phyloP scores from a whole-genome alignment of 805 yeast species.

The Metschnikowia noctiluminum region DNA sequence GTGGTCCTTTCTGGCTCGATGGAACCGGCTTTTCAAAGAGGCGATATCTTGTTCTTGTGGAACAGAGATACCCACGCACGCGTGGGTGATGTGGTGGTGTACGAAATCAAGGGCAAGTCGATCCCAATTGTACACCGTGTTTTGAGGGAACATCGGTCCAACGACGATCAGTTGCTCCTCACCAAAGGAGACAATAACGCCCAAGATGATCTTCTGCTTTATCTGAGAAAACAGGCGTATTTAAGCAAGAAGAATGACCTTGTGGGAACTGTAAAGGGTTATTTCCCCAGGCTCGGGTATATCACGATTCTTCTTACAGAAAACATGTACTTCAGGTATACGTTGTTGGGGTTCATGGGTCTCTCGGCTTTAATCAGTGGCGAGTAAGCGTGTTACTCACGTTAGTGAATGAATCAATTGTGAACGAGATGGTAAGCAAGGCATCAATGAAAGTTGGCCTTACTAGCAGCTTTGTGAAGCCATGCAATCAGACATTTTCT shows the following conservation, averaged over 20 bases:
- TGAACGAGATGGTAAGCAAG: background rate
- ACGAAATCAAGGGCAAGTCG: constrained; percentile 70
- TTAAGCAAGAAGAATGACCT: constrained; percentile 74
- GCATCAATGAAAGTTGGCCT: no score
- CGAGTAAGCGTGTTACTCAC: constrained; percentile 8
- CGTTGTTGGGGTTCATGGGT: constrained; percentile 71
- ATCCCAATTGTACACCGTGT: constrained; percentile 98
- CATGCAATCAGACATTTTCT: no score
- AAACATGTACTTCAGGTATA: constrained; percentile 76
- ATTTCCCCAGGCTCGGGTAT: constrained; percentile 86
- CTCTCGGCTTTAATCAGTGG: constrained; percentile 57
- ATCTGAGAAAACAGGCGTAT: constrained; percentile 72
- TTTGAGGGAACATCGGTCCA: constrained; percentile 70
- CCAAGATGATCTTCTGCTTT: constrained; percentile 83
- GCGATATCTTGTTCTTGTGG: constrained; percentile 90
- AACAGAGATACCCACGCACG: constrained; percentile 64
- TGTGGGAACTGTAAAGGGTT: constrained; percentile 89
- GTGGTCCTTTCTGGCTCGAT: constrained; percentile 97
- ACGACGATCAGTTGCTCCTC: constrained; percentile 62
- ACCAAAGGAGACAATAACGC: constrained; percentile 98
- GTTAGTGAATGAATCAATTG: background rate
- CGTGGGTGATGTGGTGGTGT: constrained; percentile 94
- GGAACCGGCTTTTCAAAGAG: constrained; percentile 99
- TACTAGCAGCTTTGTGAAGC: no score
- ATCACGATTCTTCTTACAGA: constrained; percentile 89